Base-by-base conservation (phyloP, 1,139 yeast species). In the Yamadazyma dendronema region DNA sequence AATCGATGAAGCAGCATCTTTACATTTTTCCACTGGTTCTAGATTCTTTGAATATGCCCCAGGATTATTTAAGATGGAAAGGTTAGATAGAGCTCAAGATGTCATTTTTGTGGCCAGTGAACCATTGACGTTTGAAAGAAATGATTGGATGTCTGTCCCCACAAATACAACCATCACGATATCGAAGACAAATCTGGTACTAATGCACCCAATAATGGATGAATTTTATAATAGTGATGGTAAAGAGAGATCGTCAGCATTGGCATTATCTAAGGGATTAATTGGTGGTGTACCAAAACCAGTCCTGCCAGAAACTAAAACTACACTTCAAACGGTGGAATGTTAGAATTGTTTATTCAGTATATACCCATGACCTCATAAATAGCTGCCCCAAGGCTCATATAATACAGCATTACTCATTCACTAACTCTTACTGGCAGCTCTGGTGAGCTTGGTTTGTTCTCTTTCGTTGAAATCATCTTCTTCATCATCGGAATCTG, bases 91-190 rank as follows among this genome's bases (percentile, higher is more conserved):
- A 36, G 86, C 94, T 7, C 97, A 90, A 57, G 92, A 88, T 59
- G 92, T 92, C 26, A 84, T 92, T n/a, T 85, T 92, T 81, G 88
- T 92, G 31, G 96, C 98, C 2, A 84, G 95, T 25, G 98, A 92
- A 56, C 98, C 98, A 0, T 70, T 92, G 41, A 92, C 98, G 0
- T 92, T 92, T 61, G 97, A 92, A 64, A 69, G 98, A 40, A 92
- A 92, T 28, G 98, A 92, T 62, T 92, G 98, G 98, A 85, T 92
- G 41, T 84, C 96, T 13, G 95, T 92, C 1, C 98, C 97, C 2
- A 84, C 97, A 3, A 92, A 92, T 59, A 84, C 97, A 2, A 65
- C 84, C 3, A 60, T 92, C n/a, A 85, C 96, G 1, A 82, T 92
- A 42, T 82, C 82, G 46, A 82, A 79, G 39, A 62, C 63, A 39